Percentiles rank a stretch among this genome's conserved stretches.
These are phyloP conservation scores for Nemophila menziesii DNA, from an alignment of 257 asterid genomes.

Conservation along the genomic window DNA sequence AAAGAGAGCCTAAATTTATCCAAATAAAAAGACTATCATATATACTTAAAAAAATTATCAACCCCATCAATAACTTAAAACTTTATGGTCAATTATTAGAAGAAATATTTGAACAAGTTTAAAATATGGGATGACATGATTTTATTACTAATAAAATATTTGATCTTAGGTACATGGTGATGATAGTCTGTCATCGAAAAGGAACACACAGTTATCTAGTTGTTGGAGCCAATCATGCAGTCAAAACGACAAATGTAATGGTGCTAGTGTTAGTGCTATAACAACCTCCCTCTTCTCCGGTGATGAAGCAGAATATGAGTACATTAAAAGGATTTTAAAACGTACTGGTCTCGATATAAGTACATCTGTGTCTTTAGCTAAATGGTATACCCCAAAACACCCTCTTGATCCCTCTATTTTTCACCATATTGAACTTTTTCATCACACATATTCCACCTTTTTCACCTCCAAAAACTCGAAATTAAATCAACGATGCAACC, in stretches of 20 bases:
- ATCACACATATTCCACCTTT: conserved; percentile 12
- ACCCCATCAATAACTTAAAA: too few relatives aligned
- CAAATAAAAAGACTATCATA: too few relatives aligned
- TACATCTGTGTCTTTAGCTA: conserved; percentile 31
- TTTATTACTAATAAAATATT: too few relatives aligned
- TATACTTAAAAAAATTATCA: too few relatives aligned
- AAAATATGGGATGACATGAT: too few relatives aligned
- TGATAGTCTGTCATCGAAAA: conserved; percentile 43
- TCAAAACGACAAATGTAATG: conserved; percentile 18
- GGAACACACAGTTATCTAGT: conserved; percentile 59
- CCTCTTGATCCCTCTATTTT: conserved; percentile 79
- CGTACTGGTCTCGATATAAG: conserved; percentile 37
- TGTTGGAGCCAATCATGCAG: conserved; percentile 48
- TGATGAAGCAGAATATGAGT: conserved; percentile 24
- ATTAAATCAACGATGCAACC: conserved; percentile 31
- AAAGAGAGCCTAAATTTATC: too few relatives aligned
- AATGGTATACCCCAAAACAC: conserved; percentile 45
- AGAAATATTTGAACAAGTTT: too few relatives aligned
- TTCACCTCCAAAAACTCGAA: conserved; percentile 9
- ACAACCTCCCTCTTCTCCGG: conserved; percentile 23
- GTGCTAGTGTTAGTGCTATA: too few relatives aligned
- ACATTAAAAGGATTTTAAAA: conserved; percentile 49
- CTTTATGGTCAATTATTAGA: too few relatives aligned
- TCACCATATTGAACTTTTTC: conserved; percentile 64
- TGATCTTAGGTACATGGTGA: conserved; percentile 22